Percentiles rank a stretch among this genome's conserved stretches.
Evolutionary conservation across 768 basidiomycete genomes (phyloP).

Genomic region (Kwoniella newhampshirensis): DNA sequence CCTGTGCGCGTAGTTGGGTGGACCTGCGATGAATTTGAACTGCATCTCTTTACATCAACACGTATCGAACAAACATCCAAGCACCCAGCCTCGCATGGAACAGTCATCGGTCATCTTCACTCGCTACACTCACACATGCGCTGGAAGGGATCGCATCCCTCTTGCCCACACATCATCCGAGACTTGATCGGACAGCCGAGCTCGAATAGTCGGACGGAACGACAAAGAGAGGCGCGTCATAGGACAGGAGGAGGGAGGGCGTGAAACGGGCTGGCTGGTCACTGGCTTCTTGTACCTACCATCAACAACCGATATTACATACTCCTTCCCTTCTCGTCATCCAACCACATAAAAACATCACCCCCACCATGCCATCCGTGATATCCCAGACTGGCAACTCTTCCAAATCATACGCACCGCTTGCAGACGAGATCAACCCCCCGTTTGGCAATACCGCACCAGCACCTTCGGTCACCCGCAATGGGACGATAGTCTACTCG

Average conservation of each 20-base stretch:
- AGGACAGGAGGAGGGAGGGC: not conserved
- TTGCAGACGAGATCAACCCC: conserved; percentile 37
- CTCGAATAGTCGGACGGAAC: no score
- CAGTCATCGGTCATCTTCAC: not conserved
- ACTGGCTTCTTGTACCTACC: not conserved
- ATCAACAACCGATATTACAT: conserved; percentile 1
- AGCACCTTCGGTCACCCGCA: conserved; percentile 26
- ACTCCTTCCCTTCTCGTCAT: not conserved
- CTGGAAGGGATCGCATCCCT: not conserved
- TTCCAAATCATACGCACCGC: conserved; percentile 30
- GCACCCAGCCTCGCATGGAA: not conserved
- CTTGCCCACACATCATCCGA: not conserved
- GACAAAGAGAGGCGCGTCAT: conserved; percentile 6
- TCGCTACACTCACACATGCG: not conserved
- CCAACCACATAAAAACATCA: not conserved
- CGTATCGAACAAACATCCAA: not conserved
- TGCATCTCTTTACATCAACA: not conserved
- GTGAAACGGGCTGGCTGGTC: conserved; percentile 1
- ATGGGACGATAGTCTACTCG: conserved; percentile 34
- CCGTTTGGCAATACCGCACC: conserved; percentile 34
- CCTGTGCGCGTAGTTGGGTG: no score
- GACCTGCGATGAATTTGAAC: no score
- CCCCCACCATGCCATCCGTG: conserved; percentile 29
- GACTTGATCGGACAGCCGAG: no score
- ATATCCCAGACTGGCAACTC: conserved; percentile 10